Base-by-base conservation (phyloP, 805 yeast species). In the Ogataea philodendri region DNA sequence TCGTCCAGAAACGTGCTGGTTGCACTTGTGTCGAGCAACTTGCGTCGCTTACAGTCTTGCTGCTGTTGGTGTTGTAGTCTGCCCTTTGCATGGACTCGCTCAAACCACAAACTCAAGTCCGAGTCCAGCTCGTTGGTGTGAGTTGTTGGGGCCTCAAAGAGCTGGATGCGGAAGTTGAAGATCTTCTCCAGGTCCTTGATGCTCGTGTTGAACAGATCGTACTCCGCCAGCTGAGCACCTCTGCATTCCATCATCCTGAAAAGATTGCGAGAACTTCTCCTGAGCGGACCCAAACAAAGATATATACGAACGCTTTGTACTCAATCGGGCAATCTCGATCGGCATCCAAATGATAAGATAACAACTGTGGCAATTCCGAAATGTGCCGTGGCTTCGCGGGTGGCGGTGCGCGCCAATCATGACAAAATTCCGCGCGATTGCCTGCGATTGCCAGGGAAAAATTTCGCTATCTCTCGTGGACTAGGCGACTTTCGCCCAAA, bases 131-230 rank as follows among this genome's bases (percentile, higher is more conserved):
- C 48, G 30, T 23, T 35, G 17, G 33, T 17, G 8, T 18, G 14
- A 10, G 32, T 26, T 18, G 22, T 28, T 15, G 20, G 27, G 20
- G 28, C 13, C 14, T 42, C 44, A 27, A 48, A 48, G 9, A 39
- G 35, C 7, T 30, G 36, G n/a, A 50, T 43, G 24, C 45, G 48
- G 35, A 50, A 50, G 29, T 50, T 45, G 40, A 50, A 50, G 10
- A 50, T 50, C 28, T 32, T 39, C 23, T 50, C 55, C 14, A 50
- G 37, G 35, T 50, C 55, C 26, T 45, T 42, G 27, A 50, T 41
- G 37, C 42, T 39, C 8, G 52, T 48, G 21, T 36, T 39, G 26
- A 50, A 50, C 4, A 42, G 30, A 10, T 42, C 52, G 30, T 20
- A 21, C 9, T 14, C 24, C 14, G 26, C 26, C 8, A 18, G 8